Base-by-base conservation (phyloP, 257 asterid species). In the Fraxinus anomala region DNA sequence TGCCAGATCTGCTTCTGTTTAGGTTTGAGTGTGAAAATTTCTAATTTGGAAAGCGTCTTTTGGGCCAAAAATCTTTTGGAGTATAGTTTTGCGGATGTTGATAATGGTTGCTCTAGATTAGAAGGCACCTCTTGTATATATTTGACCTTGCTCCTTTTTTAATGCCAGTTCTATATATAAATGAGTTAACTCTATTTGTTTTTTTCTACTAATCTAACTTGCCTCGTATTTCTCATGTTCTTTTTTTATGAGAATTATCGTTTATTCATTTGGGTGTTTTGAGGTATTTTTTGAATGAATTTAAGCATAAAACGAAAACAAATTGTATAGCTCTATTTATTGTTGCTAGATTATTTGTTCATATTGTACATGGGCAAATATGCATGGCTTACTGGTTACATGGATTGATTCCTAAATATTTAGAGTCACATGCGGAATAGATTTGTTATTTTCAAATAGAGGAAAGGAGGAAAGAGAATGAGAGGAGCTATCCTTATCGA, bases 111-210 rank as follows among this genome's bases (percentile, higher is more conserved):
- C 79, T 79, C 40, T 74, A 73, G 51, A 24, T 56, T 34, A 26
- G 42, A 70, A 73, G 81, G 26, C 69, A 30, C 77, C 81, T 59
- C 49, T 54, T 66, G 59, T 82, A 84, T 80, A 82, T 77, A 85
- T 84, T 65, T 76, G 19, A 74, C 80, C 16, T 56, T n/a, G 72
- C 65, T 72, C 42, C 24, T 54, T 73, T 26, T 49, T 14, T 8
- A 63, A 63, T 26, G 19, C 36, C 19, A 26, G 69, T 21, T 59
- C 19, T 26, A 10, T 23, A 24, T 63, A 23, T 63, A 63, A 63
- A 63, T 8, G 68, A 24, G 33, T 26, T 63, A 6, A 6, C 31
- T 61, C 19, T 23, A 3, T 63, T 10, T 23, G 34, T 63, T 61
- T 61, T 5, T 19, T 16, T 16, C 63, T 51, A 51, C n/a, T 6